A percentile compares a stretch with the other conserved stretches of the same genome.
Evolutionary conservation across 768 basidiomycete genomes (phyloP).

Genomic region (Boletus rubroflammeus): DNA sequence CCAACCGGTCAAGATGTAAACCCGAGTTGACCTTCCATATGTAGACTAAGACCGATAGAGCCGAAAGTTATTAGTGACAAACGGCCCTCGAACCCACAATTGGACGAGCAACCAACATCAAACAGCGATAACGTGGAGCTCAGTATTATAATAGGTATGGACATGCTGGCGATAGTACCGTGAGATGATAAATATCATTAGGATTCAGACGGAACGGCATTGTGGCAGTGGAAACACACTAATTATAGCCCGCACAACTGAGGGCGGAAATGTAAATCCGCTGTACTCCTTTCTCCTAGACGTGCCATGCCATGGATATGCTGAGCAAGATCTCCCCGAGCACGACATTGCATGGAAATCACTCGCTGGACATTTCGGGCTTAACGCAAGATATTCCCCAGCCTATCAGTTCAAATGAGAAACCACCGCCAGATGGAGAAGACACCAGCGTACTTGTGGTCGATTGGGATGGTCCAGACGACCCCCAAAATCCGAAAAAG

Average conservation of each 20-base stretch:
- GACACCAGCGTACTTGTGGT: slow-evolving; percentile 33
- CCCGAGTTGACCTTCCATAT: background rate
- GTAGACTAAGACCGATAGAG: background rate
- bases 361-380: background rate
- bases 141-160: background rate
- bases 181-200: background rate
- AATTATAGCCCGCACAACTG: slow-evolving; percentile 5
- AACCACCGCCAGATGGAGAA: background rate
- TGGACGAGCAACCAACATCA: background rate
- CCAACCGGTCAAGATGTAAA: too few species aligned
- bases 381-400: background rate
- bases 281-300: background rate
- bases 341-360: slow-evolving; percentile 8
- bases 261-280: background rate
- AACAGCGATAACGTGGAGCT: background rate
- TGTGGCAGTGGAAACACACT: background rate
- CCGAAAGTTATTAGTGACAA: background rate
- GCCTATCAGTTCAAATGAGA: background rate
- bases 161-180: background rate
- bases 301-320: background rate
- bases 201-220: background rate
- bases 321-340: slow-evolving; percentile 1
- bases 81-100: background rate
- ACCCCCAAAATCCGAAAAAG: slow-evolving; percentile 60
- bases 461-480: slow-evolving; percentile 62